Evolutionary conservation across 257 asterid genomes (phyloP).

Genomic region (Solanum chilense): DNA sequence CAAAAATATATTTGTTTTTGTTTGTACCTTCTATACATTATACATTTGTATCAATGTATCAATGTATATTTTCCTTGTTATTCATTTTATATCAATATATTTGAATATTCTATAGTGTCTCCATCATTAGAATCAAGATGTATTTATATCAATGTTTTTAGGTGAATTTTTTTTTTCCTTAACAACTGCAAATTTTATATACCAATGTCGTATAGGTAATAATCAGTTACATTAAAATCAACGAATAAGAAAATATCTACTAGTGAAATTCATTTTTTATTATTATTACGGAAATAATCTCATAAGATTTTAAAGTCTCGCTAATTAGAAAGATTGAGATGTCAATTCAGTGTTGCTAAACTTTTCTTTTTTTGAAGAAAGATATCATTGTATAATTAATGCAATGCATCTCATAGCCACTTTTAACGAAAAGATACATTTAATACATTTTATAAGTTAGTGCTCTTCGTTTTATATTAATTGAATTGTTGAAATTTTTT

Average conservation of each 20-base stretch:
- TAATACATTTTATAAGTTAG: no score
- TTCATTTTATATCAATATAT: not conserved
- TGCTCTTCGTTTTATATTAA: no score
- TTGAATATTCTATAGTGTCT: not conserved
- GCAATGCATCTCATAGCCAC: not conserved
- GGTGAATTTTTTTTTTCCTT: no score
- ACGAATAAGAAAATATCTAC: no score
- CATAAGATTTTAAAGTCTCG: not conserved
- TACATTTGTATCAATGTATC: not conserved
- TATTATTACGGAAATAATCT: not conserved
- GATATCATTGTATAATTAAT: no score
- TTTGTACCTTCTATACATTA: not conserved
- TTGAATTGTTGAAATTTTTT: no score
- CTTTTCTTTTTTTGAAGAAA: rapidly evolving
- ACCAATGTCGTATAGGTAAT: not conserved
- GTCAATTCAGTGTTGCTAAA: not conserved
- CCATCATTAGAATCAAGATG: not conserved
- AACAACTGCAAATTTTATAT: no score
- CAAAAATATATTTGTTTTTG: not conserved
- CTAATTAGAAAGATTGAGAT: not conserved
- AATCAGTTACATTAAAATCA: no score
- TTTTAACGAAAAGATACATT: no score
- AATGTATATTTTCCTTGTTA: not conserved
- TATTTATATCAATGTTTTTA: no score
- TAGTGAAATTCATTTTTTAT: not conserved